Base-by-base conservation (phyloP, 768 basidiomycete genomes). In the Brasilioporus rufonigricans region DNA sequence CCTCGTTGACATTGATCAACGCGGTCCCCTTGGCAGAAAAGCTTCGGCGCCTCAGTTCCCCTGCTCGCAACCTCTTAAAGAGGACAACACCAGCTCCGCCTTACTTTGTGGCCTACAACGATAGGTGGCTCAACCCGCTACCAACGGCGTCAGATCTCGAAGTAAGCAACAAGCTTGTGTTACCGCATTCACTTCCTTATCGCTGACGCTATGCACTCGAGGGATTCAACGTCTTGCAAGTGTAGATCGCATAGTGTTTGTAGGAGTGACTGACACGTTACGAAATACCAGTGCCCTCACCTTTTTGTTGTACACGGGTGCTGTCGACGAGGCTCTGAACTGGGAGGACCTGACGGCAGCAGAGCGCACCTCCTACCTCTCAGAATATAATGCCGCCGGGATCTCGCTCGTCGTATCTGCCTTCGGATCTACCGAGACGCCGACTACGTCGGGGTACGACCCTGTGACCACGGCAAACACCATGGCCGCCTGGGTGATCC, bases 391-490 rank as follows among this genome's bases (percentile, higher is more conserved):
- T 16, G 74, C 75, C 0, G 80, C 80, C 16, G 82, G 83, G 7
- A 82, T 84, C 64, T 78, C 77, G 41, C 63, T 85, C 26, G 74
- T 85, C 53, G 83, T 84, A 5, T 81, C 81, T n/a, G 74, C 73
- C 1, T 84, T 85, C 61, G 80, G 80, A 8, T 73, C 77, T 8
- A 71, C 69, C 12, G 62, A 67, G 51, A 65, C 71, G 0, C 80
- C 80, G 1, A 82, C 79, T 2, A 66, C 76, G 0, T 63, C 66
- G 7, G 74, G 74, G n/a, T 58, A 55, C 12, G 71, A 82, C 53
- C 71, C 80, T 0, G 65, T 73, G 23, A 56, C 46, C 21, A 70
- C 70, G 2, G 80, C 81, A 0, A 73, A 76, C 56, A 72, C 67
- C 7, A 70, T 82, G 58, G 79, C 79, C 4, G 62, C 69, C 1